Evolutionary conservation across 1,284 basidiomycete genomes (phyloP).

Genomic region (Phenoliferia sp.): DNA sequence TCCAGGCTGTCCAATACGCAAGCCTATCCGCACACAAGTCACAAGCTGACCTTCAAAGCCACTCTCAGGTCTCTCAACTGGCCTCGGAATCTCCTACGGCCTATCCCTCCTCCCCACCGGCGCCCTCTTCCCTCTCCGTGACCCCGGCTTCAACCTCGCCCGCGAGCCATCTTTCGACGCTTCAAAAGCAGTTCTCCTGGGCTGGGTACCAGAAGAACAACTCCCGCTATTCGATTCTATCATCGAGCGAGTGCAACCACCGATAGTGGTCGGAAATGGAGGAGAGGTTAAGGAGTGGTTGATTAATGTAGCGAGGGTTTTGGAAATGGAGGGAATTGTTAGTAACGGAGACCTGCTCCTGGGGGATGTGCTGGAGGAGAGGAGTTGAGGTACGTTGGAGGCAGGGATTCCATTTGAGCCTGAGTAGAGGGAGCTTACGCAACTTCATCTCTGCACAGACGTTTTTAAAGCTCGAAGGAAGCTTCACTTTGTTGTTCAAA

Average conservation of each 20-base stretch:
- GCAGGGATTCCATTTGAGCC: too few relatives aligned
- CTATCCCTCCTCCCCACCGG: background rate
- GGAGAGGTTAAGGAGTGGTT: slow-evolving; percentile 28
- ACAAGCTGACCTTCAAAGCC: background rate
- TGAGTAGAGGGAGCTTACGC: too few relatives aligned
- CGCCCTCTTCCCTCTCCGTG: slow-evolving; percentile 1
- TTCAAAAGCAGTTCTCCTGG: slow-evolving; percentile 21
- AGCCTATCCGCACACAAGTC: background rate
- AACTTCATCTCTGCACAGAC: too few relatives aligned
- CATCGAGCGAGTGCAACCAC: slow-evolving; percentile 14
- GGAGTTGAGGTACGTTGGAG: background rate
- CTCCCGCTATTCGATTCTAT: slow-evolving; percentile 19
- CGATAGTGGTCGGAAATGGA: slow-evolving; percentile 11
- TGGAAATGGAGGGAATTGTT: slow-evolving; percentile 30
- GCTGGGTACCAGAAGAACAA: slow-evolving; percentile 30
- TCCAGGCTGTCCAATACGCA: background rate
- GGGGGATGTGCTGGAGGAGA: slow-evolving; percentile 13
- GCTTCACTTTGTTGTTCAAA: too few relatives aligned
- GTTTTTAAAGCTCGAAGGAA: too few relatives aligned
- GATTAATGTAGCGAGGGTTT: slow-evolving; percentile 10
- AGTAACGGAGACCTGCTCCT: slow-evolving; percentile 26
- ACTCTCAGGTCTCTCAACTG: slow-evolving; percentile 9
- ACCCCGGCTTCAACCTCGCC: slow-evolving; percentile 26
- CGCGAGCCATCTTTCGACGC: slow-evolving; percentile 25
- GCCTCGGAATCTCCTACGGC: slow-evolving; percentile 26